Base-by-base conservation (phyloP, 2,329 filamentous ascomycete genomes). In the Orbilia javanica region DNA sequence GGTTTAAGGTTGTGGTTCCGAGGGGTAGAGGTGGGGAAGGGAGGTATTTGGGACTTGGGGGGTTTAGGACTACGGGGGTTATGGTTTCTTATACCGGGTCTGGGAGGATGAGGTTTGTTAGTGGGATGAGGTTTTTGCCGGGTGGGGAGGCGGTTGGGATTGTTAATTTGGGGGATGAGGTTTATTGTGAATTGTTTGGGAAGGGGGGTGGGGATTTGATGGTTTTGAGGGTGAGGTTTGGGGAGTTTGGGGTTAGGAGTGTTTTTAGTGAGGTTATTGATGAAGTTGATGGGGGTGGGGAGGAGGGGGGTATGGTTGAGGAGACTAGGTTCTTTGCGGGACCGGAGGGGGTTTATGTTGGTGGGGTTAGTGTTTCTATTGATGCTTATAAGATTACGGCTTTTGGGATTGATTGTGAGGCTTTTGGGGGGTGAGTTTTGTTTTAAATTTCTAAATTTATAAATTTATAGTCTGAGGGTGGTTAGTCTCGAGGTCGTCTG, bases 71-170 rank as follows among this genome's bases (percentile, higher is more conserved):
- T 7, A 64, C 22, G 25, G 63, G 71, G 11, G 64, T 64, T 25
- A 57, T 75, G 50, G 71, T 75, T 11, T 75, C 63, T 5, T 75
- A 68, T 27, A 42, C 50, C 2, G 71, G 71, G 3, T 67, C 71
- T 18, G 64, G 63, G n/a, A 52, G 34, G 15, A 75, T 68, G 71
- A 60, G 64, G 31, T 68, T 75, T 48, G 64, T 69, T 15, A 75
- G 71, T 31, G 71, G 71, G 18, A 44, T 75, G 44, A 50, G 50
- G 25, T 62, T 75, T 39, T 39, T 75, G 25, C 72, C 72, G 1
- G 46, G 55, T 1, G 57, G 55, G 3, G 44, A 76, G 25, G 55
- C 31, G 15, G 13, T 69, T 34, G 72, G 72, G 20, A 36, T 69
- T 29, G 29, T 76, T 5, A 76, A 69, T 50, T 3, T 44, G 7